Base-by-base conservation (phyloP, 495 filamentous ascomycete species). In the Aspergillus wentii region DNA sequence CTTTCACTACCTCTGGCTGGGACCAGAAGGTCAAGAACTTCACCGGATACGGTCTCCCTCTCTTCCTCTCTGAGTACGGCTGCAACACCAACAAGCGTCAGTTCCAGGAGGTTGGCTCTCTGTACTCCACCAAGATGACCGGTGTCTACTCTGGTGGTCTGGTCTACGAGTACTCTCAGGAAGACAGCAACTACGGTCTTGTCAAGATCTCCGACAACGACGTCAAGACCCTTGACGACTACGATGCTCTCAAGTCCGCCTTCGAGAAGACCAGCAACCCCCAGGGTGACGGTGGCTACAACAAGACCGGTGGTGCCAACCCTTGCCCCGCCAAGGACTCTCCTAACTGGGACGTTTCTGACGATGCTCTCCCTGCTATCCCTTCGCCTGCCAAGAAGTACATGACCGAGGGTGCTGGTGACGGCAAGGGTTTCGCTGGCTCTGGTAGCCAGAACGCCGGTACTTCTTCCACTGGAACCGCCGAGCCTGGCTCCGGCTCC, bases 51-150 rank as follows among this genome's bases (percentile, higher is more conserved):
- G 88, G 89, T 45, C 67, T 95, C 32, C 92, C 91, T 15, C 82
- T 96, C 48, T 97, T 96, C 78, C 73, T 97, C 14, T 95, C 90
- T 17, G 92, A 96, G 59, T 97, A 88, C 53, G 91, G 91, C 42
- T 97, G 91, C 78, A 79, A 69, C 59, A 85, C 76, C 46, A 85
- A 85, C 68, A 71, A 66, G 34, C 92, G 92, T 41, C 68, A 82
- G 50, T 97, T 92, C 57, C 66, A 79, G 37, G 92, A 96, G 68
- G 74, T 96, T 34, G 52, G 59, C 21, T 72, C 89, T 23, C 77
- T 96, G 31, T 96, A 96, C 78, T 78, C 72, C 59, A 65, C 62
- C 14, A 54, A 94, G 40, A 98, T 97, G 92, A 91, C 86, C 4
- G 43, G 61, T 33, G 92, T 96, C 43, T 97, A 94, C 75, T 96